A percentile compares a stretch with the other conserved stretches of the same genome.
phyloP scores from a whole-genome alignment of 805 yeast genomes.

The Saccharomycopsis sp. region DNA sequence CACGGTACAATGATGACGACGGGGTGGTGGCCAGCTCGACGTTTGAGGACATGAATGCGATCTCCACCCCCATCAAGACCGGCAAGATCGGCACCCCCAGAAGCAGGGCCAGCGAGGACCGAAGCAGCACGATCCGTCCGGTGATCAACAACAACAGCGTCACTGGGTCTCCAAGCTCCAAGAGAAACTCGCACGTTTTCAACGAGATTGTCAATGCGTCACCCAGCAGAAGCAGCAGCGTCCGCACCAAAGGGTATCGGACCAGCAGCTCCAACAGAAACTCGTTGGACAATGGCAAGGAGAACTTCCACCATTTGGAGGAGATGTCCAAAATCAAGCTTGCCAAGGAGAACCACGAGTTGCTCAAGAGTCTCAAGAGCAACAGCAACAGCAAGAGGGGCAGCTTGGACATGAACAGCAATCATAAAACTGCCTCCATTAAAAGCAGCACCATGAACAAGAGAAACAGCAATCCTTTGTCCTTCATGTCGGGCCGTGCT shows the following conservation, averaged over 20 bases:
- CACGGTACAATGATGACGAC: neutral
- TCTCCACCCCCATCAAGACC: neutral
- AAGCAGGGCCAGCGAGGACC: too few species aligned
- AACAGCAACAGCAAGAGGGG: too few species aligned
- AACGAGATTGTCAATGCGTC: conserved; percentile 1
- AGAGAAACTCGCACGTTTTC: neutral
- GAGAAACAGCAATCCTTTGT: too few species aligned
- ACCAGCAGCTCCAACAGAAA: conserved; percentile 1
- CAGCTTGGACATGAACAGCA: neutral
- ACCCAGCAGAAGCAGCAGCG: neutral
- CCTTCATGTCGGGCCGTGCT: too few species aligned
- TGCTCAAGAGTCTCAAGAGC: too few species aligned
- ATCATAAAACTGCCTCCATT: neutral
- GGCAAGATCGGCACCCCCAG: too few species aligned
- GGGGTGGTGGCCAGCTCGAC: too few species aligned
- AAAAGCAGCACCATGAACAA: too few species aligned
- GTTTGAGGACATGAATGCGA: neutral
- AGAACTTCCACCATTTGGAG: conserved; percentile 18
- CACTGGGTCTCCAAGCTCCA: neutral
- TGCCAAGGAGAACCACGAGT: conserved; percentile 18
- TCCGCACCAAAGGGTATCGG: neutral
- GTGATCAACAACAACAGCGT: neutral
- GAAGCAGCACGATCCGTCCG: conserved; percentile 12
- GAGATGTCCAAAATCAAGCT: conserved; percentile 18
- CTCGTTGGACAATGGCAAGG: conserved; percentile 13